Conservation (phyloP, 495 filamentous ascomycete genomes). For the Lindgomyces ingoldianus region DNA sequence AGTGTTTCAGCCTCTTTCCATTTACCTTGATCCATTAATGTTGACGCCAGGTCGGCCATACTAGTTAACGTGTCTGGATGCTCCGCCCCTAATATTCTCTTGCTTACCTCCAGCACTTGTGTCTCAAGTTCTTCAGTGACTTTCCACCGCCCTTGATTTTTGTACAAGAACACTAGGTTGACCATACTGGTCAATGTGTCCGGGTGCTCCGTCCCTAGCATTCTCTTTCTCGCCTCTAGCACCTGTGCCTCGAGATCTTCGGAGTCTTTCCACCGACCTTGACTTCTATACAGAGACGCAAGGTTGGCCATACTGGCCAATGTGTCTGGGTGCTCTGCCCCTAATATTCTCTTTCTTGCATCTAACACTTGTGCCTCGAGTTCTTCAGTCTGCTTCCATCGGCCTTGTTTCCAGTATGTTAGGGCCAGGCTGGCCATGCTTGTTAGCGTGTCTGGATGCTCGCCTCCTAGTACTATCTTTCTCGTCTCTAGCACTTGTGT, state of each 20-base stretch:
- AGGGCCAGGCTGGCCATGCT: neutral
- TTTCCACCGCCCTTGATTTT: slow-evolving; percentile 9
- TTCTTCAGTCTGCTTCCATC: neutral
- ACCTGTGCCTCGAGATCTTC: neutral
- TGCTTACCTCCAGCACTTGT: slow-evolving; percentile 3
- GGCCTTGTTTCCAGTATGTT: neutral
- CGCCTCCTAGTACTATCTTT: too few species aligned
- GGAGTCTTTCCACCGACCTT: neutral
- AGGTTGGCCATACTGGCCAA: neutral
- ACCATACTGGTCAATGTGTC: too few species aligned
- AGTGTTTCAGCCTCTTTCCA: too few species aligned
- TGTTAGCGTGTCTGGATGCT: too few species aligned
- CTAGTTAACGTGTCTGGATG: slow-evolving; percentile 10
- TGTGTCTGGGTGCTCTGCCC: neutral
- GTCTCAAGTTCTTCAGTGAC: neutral
- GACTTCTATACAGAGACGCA: too few species aligned
- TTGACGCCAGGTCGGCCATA: slow-evolving; percentile 5
- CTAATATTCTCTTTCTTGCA: neutral
- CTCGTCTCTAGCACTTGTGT: too few species aligned
- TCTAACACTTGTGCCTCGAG: neutral
- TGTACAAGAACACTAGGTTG: too few species aligned
- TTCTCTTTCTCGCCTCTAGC: neutral
- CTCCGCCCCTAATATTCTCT: slow-evolving; percentile 2
- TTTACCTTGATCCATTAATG: too few species aligned
- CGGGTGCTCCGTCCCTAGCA: too few species aligned